These are phyloP conservation scores for Diaporthe citriasiana DNA, from an alignment of 2,329 filamentous ascomycete genomes.

Conservation along the genomic window DNA sequence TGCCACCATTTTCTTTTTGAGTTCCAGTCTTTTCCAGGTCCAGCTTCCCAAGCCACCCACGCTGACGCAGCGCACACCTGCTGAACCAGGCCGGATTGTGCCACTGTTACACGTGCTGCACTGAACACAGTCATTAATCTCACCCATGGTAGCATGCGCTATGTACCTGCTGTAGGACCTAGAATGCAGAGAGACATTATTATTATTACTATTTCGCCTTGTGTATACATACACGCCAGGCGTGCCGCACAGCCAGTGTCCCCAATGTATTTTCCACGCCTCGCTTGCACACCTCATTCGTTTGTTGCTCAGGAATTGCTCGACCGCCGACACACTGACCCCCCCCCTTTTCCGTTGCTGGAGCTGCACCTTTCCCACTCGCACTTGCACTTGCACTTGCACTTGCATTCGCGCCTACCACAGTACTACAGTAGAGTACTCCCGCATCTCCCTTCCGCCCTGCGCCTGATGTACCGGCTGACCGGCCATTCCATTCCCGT, in stretches of 20 bases:
- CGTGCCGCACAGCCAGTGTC: background rate
- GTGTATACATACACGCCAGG: background rate
- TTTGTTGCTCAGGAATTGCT: background rate
- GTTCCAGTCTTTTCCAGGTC: slow-evolving; percentile 31
- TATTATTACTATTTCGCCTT: too few relatives aligned
- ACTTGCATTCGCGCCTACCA: slow-evolving; percentile 24
- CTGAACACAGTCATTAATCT: background rate
- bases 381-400: background rate
- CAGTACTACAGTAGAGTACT: background rate
- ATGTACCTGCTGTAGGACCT: background rate
- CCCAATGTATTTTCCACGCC: background rate
- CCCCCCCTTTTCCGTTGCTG: slow-evolving; percentile 1
- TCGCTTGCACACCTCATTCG: background rate
- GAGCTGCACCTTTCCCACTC: slow-evolving; percentile 11
- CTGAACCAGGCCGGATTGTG: background rate
- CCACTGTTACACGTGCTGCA: slow-evolving; percentile 19
- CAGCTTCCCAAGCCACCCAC: slow-evolving; percentile 34
- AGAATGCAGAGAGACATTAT: slow-evolving; percentile 7
- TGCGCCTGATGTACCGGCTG: slow-evolving; percentile 1
- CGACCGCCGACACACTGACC: background rate
- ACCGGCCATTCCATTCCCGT: slow-evolving; percentile 17
- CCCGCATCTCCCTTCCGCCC: background rate
- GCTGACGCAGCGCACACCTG: slow-evolving; percentile 1
- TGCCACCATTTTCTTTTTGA: slow-evolving; percentile 38
- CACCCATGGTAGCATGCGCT: background rate